Conservation (phyloP, 2,329 filamentous ascomycete genomes). For the Elsinoe ampelina region DNA sequence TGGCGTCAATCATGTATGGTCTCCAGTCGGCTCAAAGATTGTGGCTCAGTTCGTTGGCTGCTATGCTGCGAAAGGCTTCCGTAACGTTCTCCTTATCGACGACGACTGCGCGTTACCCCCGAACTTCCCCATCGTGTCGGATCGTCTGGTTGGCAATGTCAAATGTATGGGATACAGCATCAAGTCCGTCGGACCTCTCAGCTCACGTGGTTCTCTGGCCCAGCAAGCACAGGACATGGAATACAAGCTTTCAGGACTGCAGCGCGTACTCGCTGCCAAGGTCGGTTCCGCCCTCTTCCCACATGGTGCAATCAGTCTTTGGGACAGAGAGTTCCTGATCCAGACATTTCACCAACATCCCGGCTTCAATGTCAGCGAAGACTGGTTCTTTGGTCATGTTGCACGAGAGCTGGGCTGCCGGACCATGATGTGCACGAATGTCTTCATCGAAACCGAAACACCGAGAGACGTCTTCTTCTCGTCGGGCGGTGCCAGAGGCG, state of each 20-base stretch:
- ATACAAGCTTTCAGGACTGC: conserved; percentile 43
- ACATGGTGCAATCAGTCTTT: conserved; percentile 43
- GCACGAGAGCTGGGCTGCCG: conserved; percentile 37
- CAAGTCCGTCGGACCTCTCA: conserved; percentile 26
- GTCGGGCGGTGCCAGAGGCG: conserved; percentile 34
- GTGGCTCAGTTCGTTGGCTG: conserved; percentile 42
- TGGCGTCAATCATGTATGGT: conserved; percentile 42
- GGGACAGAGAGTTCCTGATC: conserved; percentile 38
- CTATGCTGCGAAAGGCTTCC: conserved; percentile 37
- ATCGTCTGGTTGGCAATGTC: conserved; percentile 34
- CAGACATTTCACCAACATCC: conserved; percentile 41
- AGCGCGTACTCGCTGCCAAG: conserved; percentile 36
- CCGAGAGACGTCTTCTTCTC: conserved; percentile 37
- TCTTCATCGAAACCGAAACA: conserved; percentile 45
- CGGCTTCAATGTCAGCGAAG: conserved; percentile 42
- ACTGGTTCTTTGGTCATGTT: conserved; percentile 46
- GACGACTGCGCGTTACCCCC: conserved; percentile 42
- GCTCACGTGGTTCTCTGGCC: conserved; percentile 18
- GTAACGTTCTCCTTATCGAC: conserved; percentile 41
- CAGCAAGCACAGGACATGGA: conserved; percentile 41
- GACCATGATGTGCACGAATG: conserved; percentile 41
- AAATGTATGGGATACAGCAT: conserved; percentile 44
- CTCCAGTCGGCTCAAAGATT: conserved; percentile 41
- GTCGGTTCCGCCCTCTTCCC: conserved; percentile 42
- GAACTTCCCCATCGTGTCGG: conserved; percentile 40